Evolutionary conservation across 495 filamentous ascomycete species (phyloP).

Genomic region (Podospora comata): DNA sequence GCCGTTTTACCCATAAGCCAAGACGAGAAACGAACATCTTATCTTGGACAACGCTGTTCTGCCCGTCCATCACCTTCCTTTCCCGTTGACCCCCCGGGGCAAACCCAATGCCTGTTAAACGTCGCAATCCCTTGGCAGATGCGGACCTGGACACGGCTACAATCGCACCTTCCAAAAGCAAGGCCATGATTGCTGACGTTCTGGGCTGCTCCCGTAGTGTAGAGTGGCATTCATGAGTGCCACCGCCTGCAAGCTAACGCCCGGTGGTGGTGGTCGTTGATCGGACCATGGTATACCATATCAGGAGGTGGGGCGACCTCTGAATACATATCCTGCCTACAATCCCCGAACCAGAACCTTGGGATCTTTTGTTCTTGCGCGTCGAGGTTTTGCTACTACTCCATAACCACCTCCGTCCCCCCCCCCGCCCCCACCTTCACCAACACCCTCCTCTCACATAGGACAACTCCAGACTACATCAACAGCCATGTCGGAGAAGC

Average conservation of each 20-base stretch:
- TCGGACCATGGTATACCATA: neutral
- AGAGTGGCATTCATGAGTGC: neutral
- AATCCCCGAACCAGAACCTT: constrained; percentile 9
- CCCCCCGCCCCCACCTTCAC: neutral
- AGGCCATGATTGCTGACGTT: constrained; percentile 1
- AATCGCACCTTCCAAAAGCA: constrained; percentile 2
- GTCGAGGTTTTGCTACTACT: neutral
- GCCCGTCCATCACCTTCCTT: constrained; percentile 10
- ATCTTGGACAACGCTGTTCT: constrained; percentile 3
- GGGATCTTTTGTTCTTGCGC: constrained; percentile 3
- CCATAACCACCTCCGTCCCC: neutral
- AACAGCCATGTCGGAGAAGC: neutral
- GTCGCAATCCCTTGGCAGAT: constrained; percentile 3
- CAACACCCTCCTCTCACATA: neutral
- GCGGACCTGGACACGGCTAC: neutral
- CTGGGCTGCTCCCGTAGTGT: neutral
- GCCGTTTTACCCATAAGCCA: constrained; percentile 12
- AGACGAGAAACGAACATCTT: constrained; percentile 8
- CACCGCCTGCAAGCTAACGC: neutral
- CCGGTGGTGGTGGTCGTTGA: neutral
- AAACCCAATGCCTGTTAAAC: neutral
- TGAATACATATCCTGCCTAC: neutral
- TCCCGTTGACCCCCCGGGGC: neutral
- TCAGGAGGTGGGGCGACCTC: neutral
- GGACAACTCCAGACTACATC: neutral